Conservation (phyloP, 352 stramenopile genomes). For the Phytophthora melonis region DNA sequence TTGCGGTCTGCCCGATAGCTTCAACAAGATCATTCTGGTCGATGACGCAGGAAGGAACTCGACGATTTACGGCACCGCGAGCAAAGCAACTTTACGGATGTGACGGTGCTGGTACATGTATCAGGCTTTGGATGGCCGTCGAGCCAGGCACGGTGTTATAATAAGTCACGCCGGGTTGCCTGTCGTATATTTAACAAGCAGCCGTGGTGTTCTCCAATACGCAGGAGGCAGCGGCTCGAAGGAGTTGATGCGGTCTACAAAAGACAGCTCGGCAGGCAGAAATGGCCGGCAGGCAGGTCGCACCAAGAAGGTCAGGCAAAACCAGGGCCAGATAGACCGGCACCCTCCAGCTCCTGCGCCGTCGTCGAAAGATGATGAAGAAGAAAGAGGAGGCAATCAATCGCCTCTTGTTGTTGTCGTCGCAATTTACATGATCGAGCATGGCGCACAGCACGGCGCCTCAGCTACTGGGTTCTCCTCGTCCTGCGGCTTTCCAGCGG, state of each 20-base stretch:
- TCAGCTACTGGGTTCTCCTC: conserved; percentile 49
- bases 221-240: conserved; percentile 13
- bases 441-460: conserved; percentile 71
- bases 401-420: conserved; percentile 30
- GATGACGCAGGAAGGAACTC: too few species aligned
- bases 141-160: too few species aligned
- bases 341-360: conserved; percentile 3
- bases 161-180: neutral
- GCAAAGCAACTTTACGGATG: too few species aligned
- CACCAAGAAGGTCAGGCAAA: neutral
- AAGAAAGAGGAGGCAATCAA: conserved; percentile 6
- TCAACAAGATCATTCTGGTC: neutral
- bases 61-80: too few species aligned
- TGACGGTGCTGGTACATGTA: too few species aligned
- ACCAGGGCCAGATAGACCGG: neutral
- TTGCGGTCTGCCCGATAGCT: neutral
- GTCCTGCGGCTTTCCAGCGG: conserved; percentile 33
- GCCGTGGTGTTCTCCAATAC: neutral
- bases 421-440: conserved; percentile 65
- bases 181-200: conserved; percentile 28
- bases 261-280: conserved; percentile 21
- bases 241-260: conserved; percentile 37
- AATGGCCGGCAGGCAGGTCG: conserved; percentile 6
- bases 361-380: conserved; percentile 16
- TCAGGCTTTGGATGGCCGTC: too few species aligned